phyloP scores from a whole-genome alignment of 2,329 filamentous ascomycete genomes.

The Huntiella omanensis region DNA sequence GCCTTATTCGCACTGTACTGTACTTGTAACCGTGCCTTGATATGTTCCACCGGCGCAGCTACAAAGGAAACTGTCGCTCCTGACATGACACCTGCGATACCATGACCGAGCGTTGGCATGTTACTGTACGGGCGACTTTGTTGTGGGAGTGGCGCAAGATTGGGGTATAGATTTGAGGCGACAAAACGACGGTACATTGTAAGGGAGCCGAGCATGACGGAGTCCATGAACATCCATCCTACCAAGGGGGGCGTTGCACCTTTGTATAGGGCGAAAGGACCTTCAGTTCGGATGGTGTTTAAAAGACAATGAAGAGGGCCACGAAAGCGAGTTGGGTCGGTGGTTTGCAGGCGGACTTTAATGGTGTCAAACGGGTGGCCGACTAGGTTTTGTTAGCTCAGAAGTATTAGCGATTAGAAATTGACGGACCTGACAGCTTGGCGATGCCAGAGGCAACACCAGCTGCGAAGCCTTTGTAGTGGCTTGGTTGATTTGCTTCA shows the following conservation, averaged over 20 bases:
- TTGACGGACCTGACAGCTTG: slow-evolving; percentile 55
- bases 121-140: slow-evolving; percentile 7
- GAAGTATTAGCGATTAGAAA: slow-evolving; percentile 10
- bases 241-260: slow-evolving; percentile 79
- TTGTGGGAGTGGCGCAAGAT: slow-evolving; percentile 11
- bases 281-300: slow-evolving; percentile 73
- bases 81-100: slow-evolving; percentile 69
- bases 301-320: slow-evolving; percentile 73
- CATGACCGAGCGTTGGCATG: slow-evolving; percentile 65
- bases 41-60: slow-evolving; percentile 82
- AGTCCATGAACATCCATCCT: slow-evolving; percentile 98
- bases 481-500: slow-evolving; percentile 21
- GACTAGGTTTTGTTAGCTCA: slow-evolving; percentile 21
- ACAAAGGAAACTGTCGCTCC: slow-evolving; percentile 84
- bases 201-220: slow-evolving; percentile 72
- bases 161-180: slow-evolving; percentile 54
- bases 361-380: slow-evolving; percentile 81
- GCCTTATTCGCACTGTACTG: slow-evolving; percentile 72
- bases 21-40: slow-evolving; percentile 85
- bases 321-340: slow-evolving; percentile 54
- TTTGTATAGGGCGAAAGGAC: slow-evolving; percentile 75
- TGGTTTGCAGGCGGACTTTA: slow-evolving; percentile 89
- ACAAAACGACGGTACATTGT: slow-evolving; percentile 76
- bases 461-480: slow-evolving; percentile 92
- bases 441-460: slow-evolving; percentile 91